Evolutionary conservation across 306 rosid genomes (phyloP).

Genomic region (Aeschynomene evenia): DNA sequence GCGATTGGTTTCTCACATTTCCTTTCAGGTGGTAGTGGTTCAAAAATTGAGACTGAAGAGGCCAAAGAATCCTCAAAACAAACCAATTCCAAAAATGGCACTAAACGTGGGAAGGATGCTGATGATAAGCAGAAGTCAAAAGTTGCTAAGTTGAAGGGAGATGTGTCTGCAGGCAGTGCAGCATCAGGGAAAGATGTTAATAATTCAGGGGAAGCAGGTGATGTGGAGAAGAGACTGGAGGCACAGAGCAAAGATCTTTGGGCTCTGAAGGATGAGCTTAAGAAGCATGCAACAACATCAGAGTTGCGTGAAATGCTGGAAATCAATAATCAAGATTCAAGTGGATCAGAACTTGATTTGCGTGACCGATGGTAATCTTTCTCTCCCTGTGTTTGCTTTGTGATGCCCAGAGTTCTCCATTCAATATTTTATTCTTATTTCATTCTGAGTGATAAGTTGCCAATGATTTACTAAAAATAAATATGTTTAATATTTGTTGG

Average conservation of each 20-base stretch:
- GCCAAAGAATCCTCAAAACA: slow-evolving; percentile 37
- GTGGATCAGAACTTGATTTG: slow-evolving; percentile 93
- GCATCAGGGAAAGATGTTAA: slow-evolving; percentile 30
- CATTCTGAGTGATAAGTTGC: slow-evolving; percentile 3
- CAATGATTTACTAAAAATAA: slow-evolving; percentile 8
- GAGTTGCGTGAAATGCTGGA: slow-evolving; percentile 90
- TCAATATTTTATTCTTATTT: neutral
- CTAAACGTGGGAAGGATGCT: slow-evolving; percentile 64
- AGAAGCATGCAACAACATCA: slow-evolving; percentile 61
- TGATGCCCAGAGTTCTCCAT: neutral
- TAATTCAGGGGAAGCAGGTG: slow-evolving; percentile 40
- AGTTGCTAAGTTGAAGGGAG: slow-evolving; percentile 58
- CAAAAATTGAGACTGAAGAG: slow-evolving; percentile 41
- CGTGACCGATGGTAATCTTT: slow-evolving; percentile 83
- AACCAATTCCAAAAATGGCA: slow-evolving; percentile 55
- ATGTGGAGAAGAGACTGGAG: slow-evolving; percentile 60
- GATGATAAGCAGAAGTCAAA: slow-evolving; percentile 55
- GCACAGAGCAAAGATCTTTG: slow-evolving; percentile 75
- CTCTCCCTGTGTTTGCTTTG: neutral
- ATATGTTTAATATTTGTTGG: slow-evolving; percentile 15
- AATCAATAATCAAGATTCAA: slow-evolving; percentile 64
- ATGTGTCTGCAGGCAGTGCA: slow-evolving; percentile 53
- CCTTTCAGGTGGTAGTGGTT: slow-evolving; percentile 46
- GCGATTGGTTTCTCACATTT: slow-evolving; percentile 29
- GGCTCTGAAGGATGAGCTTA: slow-evolving; percentile 85